Evolutionary conservation across 805 yeast genomes (phyloP).

Genomic region (Wickerhamiella cacticola): DNA sequence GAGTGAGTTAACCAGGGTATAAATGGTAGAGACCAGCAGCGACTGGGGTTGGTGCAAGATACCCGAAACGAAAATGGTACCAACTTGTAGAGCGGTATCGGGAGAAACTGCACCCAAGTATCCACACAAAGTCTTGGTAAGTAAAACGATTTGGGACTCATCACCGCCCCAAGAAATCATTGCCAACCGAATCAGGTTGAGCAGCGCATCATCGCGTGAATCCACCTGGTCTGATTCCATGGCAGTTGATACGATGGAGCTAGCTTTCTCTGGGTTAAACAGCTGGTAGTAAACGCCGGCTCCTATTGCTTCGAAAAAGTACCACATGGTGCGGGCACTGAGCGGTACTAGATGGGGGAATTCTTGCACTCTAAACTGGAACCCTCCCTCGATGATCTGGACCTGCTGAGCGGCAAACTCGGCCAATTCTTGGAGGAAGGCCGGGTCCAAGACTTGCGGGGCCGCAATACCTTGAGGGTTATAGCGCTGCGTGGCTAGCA

Average conservation of each 20-base stretch:
- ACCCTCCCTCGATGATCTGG: slow-evolving; percentile 35
- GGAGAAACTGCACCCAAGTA: slow-evolving; percentile 36
- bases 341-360: slow-evolving; percentile 13
- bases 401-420: slow-evolving; percentile 31
- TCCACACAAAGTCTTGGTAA: slow-evolving; percentile 33
- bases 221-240: slow-evolving; percentile 30
- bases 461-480: slow-evolving; percentile 1
- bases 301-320: slow-evolving; percentile 50
- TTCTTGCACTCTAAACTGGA: slow-evolving; percentile 11
- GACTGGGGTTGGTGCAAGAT: slow-evolving; percentile 64
- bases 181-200: slow-evolving; percentile 44
- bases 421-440: slow-evolving; percentile 17
- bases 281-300: slow-evolving; percentile 41
- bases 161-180: slow-evolving; percentile 36
- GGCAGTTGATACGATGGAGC: slow-evolving; percentile 38
- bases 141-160: slow-evolving; percentile 24
- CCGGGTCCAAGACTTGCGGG: not conserved
- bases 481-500: not conserved
- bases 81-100: slow-evolving; percentile 39
- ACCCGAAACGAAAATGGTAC: slow-evolving; percentile 52
- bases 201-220: slow-evolving; percentile 37
- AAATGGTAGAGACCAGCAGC: slow-evolving; percentile 69
- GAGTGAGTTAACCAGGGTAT: slow-evolving; percentile 66
- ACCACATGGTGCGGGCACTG: slow-evolving; percentile 46
- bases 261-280: slow-evolving; percentile 35